Evolutionary conservation across 108 stramenopile genomes (phyloP), one percentile per base, ranked within the genome.

Genomic region (Discostella pseudostelligera): DNA sequence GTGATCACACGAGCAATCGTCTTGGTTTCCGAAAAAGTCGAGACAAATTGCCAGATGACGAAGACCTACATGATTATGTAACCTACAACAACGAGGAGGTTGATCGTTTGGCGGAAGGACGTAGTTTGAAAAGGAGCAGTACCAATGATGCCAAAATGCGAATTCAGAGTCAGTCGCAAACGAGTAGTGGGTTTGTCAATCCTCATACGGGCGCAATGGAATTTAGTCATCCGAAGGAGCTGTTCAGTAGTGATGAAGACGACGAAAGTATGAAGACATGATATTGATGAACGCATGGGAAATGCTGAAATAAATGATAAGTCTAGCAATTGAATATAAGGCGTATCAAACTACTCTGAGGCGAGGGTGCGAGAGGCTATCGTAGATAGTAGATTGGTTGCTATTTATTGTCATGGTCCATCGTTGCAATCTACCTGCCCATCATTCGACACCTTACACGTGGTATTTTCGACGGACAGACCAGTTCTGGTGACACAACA

Each of bases 51-150:
- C 39, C 16, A 56, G 76, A 77, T 60, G 49, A 70, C 50, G 76
- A 77, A 19, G 76, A 77, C 17, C 61, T 65, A 17, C 68, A 77
- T 42, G 76, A 77, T 35, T 69, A 69, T 55, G 68, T 47, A n/a
- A 58, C 48, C 11, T 77, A 56, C 44, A 62, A 77, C 39, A 29
- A 77, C 3, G 62, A 64, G n/a, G 57, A 26, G 24, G 76, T 77
- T 16, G 58, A 63, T 16, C 56, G 68, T 37, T 39, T 77, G 42
- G 76, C 76, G 10, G 56, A 56, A 7, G 76, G 76, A n/a, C 68
- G 51, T 0, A 11, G 12, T 20, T 26, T 39, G 43, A 59, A 65
- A n/a, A n/a, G 32, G 47, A 66, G 36, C 24, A 48, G 28, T 40
- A 11, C 13, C 1, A 32, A 29, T 9, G 39, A 57, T n/a, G 36